Base-by-base conservation (phyloP, 257 asterid species). In the Gardenia jasminoides region DNA sequence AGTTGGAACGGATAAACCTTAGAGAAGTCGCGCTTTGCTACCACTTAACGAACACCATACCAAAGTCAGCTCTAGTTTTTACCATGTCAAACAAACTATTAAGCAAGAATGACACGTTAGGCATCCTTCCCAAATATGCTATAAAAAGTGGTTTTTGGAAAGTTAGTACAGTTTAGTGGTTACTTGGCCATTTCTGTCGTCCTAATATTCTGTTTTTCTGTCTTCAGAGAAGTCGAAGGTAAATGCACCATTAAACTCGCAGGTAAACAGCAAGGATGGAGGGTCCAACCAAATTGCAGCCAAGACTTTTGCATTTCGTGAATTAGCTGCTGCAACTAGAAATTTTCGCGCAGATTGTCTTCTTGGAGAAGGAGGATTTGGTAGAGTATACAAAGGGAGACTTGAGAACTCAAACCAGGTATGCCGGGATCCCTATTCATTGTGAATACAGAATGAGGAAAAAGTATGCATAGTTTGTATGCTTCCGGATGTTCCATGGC, bases 351-450 rank as follows among this genome's bases (percentile, higher is more conserved):
- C 89, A 30, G 95, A 90, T 65, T 89, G 86, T 82, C 90, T 90
- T 43, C 83, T 95, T 69, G 99, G 98, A 59, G 96, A 93, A 86
- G 99, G 98, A 77, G 99, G 99, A 65, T 95, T 95, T 67, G 99
- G 99, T 68, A 88, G 95, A 84, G 99, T 95, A 48, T 95, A 95
- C 70, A 93, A 90, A 89, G 99, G 97, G 62, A 88, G 85, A 68
- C 90, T 95, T 26, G 94, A 86, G 77, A 82, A 87, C 67, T 83
- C 94, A 82, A 83, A 80, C 83, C 93, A 92, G 89, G 97, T 96
- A 82, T 47, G 78, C 20, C 3, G 13, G n/a, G 24, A 69, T 26
- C 22, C n/a, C 16, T 82, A 10, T 17, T 43, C 12, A 47, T 48
- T 47, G 19, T 59, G 4, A 65, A 70, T 17, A 46, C 24, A 30